Evolutionary conservation across 257 asterid species (phyloP).

Genomic region (Schizonepeta tenuifolia): DNA sequence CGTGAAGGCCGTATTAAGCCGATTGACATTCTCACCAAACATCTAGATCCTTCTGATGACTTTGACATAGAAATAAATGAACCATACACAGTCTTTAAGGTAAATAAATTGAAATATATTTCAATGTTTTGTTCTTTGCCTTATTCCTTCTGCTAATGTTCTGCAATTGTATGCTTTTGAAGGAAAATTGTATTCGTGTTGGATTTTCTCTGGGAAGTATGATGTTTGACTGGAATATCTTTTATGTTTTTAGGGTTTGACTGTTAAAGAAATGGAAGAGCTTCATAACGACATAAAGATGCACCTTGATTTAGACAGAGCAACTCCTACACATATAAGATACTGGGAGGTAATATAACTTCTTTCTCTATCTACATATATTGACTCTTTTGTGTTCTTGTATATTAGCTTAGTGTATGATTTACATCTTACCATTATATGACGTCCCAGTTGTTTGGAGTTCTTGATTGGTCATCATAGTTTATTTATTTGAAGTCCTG

Average conservation of each 20-base stretch:
- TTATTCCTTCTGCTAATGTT: constrained; percentile 19
- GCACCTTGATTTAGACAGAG: constrained; percentile 91
- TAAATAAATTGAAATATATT: constrained; percentile 30
- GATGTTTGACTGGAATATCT: constrained; percentile 32
- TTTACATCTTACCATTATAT: not conserved
- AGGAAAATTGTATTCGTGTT: constrained; percentile 4
- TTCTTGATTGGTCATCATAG: constrained; percentile 19
- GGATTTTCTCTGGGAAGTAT: constrained; percentile 24
- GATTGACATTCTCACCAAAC: constrained; percentile 84
- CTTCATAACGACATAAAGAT: constrained; percentile 88
- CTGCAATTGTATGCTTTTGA: constrained; percentile 6
- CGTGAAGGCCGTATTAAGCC: constrained; percentile 96
- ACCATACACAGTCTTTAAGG: constrained; percentile 91
- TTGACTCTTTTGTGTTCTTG: constrained; percentile 14
- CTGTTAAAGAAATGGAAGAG: constrained; percentile 89
- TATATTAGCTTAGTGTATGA: constrained; percentile 27
- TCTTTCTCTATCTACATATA: constrained; percentile 1
- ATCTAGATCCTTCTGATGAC: constrained; percentile 86
- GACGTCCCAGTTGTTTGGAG: constrained; percentile 14
- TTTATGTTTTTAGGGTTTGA: constrained; percentile 62
- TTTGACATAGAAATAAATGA: constrained; percentile 82
- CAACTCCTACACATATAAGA: constrained; percentile 74
- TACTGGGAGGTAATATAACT: constrained; percentile 79
- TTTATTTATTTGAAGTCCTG: constrained; percentile 3
- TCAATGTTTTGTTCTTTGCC: constrained; percentile 7